Percentiles rank a stretch among this genome's conserved stretches.
Conservation (phyloP, 805 yeast genomes). For the Myxozyma udenii region DNA sequence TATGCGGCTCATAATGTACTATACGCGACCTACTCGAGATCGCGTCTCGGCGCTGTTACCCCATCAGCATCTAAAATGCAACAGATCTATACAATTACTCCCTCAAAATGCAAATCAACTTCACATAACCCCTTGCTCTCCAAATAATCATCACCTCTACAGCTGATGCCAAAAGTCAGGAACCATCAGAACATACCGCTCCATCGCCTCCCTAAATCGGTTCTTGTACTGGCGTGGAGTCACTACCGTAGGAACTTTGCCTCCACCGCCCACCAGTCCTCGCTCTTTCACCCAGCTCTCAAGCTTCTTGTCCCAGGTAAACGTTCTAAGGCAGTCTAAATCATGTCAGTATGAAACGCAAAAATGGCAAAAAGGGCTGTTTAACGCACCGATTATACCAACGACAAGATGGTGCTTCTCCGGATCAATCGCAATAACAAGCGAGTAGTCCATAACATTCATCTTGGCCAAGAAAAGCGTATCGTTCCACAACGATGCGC, state of each 20-base stretch:
- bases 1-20: too few relatives aligned
- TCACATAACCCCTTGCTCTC: too few relatives aligned
- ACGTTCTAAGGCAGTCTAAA: conserved; percentile 80
- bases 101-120: too few relatives aligned
- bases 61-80: too few relatives aligned
- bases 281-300: conserved; percentile 99
- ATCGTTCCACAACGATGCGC: conserved; percentile 93
- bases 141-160: too few relatives aligned
- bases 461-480: conserved; percentile 89
- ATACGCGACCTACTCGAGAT: too few relatives aligned
- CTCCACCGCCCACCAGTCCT: conserved; percentile 78
- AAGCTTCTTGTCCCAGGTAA: conserved; percentile 97
- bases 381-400: conserved; percentile 72
- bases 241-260: conserved; percentile 93
- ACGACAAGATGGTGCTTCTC: conserved; percentile 65
- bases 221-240: conserved; percentile 95
- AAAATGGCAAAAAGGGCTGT: too few relatives aligned
- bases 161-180: too few relatives aligned
- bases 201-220: conserved; percentile 97
- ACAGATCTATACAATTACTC: too few relatives aligned
- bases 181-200: conserved; percentile 86
- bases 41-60: too few relatives aligned
- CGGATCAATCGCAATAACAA: conserved; percentile 86
- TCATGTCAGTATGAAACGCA: not conserved
- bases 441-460: conserved; percentile 98